phyloP scores from a whole-genome alignment of 75 land plant genomes.

The Pinus taeda region DNA sequence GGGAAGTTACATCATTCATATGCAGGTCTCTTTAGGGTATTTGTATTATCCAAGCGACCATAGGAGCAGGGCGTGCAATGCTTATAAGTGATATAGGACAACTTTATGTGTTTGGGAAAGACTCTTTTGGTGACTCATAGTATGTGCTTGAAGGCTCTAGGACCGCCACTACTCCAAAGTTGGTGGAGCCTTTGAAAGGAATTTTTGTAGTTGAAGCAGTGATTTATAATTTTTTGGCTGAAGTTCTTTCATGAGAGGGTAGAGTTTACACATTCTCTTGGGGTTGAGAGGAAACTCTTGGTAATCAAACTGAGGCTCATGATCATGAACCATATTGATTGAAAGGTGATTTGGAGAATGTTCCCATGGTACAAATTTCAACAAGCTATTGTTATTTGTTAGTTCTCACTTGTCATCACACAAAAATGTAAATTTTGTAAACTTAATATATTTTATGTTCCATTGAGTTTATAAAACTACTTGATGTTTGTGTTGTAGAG shows the following conservation, averaged over 20 bases:
- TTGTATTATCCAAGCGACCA: slow-evolving; percentile 76
- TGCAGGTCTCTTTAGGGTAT: slow-evolving; percentile 74
- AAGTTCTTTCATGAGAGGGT: slow-evolving; percentile 74
- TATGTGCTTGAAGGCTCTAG: slow-evolving; percentile 58
- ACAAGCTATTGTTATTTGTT: slow-evolving; percentile 65
- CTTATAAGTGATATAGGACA: slow-evolving; percentile 72
- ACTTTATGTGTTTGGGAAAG: slow-evolving; percentile 85
- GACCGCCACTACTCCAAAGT: slow-evolving; percentile 49
- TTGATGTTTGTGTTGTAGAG: background rate
- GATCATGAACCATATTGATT: slow-evolving; percentile 62
- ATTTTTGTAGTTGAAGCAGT: slow-evolving; percentile 87
- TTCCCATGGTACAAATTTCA: slow-evolving; percentile 90
- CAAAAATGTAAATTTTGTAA: slow-evolving; percentile 59
- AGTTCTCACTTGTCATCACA: slow-evolving; percentile 65
- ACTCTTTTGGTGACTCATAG: slow-evolving; percentile 82
- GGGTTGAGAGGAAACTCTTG: slow-evolving; percentile 72
- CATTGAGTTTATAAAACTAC: background rate
- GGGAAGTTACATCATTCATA: background rate
- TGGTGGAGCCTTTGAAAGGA: slow-evolving; percentile 71
- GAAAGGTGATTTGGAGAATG: slow-evolving; percentile 62
- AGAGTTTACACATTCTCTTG: slow-evolving; percentile 84
- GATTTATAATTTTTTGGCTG: slow-evolving; percentile 67
- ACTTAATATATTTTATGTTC: background rate
- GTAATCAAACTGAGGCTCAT: slow-evolving; percentile 72
- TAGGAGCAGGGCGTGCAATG: slow-evolving; percentile 75